Conservation (phyloP, 257 asterid genomes). For the Gentiana macrophylla region DNA sequence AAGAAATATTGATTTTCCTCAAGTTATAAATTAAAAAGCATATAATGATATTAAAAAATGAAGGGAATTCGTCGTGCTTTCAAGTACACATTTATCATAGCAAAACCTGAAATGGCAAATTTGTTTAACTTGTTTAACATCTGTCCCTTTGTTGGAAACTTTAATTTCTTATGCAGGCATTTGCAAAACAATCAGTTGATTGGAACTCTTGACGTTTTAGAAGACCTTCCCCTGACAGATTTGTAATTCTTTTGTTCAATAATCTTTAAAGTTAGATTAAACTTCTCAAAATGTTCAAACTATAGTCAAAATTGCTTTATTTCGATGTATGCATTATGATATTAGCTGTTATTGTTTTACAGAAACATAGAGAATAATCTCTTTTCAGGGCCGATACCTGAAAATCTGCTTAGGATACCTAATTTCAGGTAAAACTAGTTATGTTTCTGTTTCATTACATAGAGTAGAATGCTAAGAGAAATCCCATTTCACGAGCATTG, state of each 20-base stretch:
- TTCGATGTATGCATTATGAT: constrained; percentile 7
- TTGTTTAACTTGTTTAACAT: too few species aligned
- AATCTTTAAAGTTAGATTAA: too few species aligned
- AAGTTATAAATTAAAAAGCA: too few species aligned
- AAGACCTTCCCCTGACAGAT: constrained; percentile 60
- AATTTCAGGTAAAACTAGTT: constrained; percentile 53
- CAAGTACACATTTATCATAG: too few species aligned
- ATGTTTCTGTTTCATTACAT: constrained; percentile 5
- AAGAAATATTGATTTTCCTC: too few species aligned
- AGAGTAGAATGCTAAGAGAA: background rate
- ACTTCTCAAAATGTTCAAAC: too few species aligned
- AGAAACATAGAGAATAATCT: constrained; percentile 80
- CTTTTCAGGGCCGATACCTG: constrained; percentile 92
- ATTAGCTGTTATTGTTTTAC: constrained; percentile 9
- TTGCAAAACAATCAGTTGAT: constrained; percentile 77
- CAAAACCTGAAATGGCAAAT: too few species aligned
- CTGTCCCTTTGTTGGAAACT: background rate
- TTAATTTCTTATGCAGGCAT: constrained; percentile 40
- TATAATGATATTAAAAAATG: too few species aligned
- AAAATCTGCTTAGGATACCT: constrained; percentile 47
- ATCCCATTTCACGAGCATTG: background rate
- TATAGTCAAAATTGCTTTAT: background rate
- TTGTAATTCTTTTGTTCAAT: constrained; percentile 38
- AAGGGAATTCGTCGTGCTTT: too few species aligned
- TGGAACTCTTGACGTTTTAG: constrained; percentile 80